phyloP scores from a whole-genome alignment of 2,329 filamentous ascomycete species.

The Fusarium sp. region DNA sequence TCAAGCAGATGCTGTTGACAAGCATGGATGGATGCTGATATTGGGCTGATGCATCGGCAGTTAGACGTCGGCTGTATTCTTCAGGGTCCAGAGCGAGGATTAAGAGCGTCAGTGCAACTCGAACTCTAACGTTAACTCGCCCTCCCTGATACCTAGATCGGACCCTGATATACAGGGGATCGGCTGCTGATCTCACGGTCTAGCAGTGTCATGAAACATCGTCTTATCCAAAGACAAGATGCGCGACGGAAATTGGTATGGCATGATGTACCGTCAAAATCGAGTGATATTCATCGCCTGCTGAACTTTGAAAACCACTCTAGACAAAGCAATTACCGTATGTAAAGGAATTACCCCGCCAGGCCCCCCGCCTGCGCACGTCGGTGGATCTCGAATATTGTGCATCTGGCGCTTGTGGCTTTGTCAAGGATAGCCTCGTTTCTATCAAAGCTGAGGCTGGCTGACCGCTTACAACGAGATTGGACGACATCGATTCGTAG shows the following conservation, averaged over 20 bases:
- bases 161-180: slow-evolving; percentile 37
- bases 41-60: slow-evolving; percentile 25
- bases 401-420: slow-evolving; percentile 27
- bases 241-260: slow-evolving; percentile 26
- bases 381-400: slow-evolving; percentile 21
- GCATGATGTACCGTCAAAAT: slow-evolving; percentile 33
- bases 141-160: slow-evolving; percentile 9
- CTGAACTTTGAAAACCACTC: slow-evolving; percentile 3
- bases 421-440: slow-evolving; percentile 43
- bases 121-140: slow-evolving; percentile 4
- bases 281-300: slow-evolving; percentile 11
- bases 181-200: slow-evolving; percentile 12
- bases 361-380: slow-evolving; percentile 23
- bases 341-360: slow-evolving; percentile 23
- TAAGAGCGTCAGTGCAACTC: slow-evolving; percentile 3
- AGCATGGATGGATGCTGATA: slow-evolving; percentile 15
- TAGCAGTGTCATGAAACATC: slow-evolving; percentile 8
- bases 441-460: slow-evolving; percentile 40
- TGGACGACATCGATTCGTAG: slow-evolving; percentile 33
- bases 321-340: slow-evolving; percentile 12
- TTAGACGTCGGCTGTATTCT: slow-evolving; percentile 15
- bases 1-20: slow-evolving; percentile 19
- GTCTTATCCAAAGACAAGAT: slow-evolving; percentile 8
- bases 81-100: slow-evolving; percentile 16
- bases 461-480: slow-evolving; percentile 41